phyloP scores from a whole-genome alignment of 495 filamentous ascomycete species.

The Lindgomyces ingoldianus region DNA sequence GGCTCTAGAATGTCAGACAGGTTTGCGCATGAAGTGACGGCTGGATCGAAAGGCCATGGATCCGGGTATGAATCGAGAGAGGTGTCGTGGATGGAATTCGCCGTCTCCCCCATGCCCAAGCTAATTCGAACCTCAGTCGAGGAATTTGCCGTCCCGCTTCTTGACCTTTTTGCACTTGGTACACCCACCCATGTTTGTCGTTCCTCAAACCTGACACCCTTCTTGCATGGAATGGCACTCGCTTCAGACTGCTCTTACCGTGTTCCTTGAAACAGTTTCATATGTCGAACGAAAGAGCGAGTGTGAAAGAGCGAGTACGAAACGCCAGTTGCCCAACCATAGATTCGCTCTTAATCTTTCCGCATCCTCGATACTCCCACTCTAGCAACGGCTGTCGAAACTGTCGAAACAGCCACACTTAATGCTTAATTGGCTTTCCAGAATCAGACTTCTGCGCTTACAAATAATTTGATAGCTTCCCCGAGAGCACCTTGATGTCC shows the following conservation, averaged over 20 bases:
- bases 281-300: neutral
- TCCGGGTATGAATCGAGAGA: neutral
- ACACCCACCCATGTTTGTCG: no score
- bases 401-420: neutral
- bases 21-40: neutral
- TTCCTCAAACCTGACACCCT: neutral
- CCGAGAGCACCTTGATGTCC: neutral
- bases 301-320: no score
- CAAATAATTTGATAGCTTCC: neutral
- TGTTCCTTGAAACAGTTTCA: conserved; percentile 13
- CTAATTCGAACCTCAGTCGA: neutral
- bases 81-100: neutral
- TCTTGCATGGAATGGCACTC: conserved; percentile 4
- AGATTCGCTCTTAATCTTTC: conserved; percentile 10
- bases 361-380: neutral
- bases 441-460: neutral
- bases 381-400: neutral
- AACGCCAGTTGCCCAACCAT: no score
- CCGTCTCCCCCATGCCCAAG: neutral
- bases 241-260: neutral
- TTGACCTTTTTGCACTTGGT: neutral
- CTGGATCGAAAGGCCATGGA: neutral
- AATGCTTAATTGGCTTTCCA: neutral
- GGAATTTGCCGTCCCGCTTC: neutral
- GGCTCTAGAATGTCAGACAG: neutral